Conservation (phyloP, 2,329 filamentous ascomycete genomes). For the Periconia sp. region DNA sequence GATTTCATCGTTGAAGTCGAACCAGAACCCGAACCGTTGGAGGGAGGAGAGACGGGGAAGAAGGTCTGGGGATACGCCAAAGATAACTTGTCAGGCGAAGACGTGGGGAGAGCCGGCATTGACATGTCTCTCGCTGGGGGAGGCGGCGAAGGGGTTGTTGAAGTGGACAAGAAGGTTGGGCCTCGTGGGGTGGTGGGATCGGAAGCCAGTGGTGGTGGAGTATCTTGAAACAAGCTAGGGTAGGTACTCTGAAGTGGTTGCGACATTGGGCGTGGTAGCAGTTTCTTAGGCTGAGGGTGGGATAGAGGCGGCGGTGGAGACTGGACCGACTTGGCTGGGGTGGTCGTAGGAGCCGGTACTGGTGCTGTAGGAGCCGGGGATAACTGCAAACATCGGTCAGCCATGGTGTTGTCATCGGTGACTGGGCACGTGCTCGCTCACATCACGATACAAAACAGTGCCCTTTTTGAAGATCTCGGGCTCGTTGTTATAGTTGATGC, state of each 20-base stretch:
- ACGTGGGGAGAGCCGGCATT: constrained; percentile 25
- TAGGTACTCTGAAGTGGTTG: constrained; percentile 22
- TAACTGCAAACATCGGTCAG: constrained; percentile 27
- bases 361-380: constrained; percentile 20
- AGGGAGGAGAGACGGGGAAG: constrained; percentile 26
- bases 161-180: constrained; percentile 37
- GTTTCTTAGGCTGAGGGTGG: constrained; percentile 16
- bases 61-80: constrained; percentile 21
- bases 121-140: constrained; percentile 27
- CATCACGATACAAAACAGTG: constrained; percentile 83
- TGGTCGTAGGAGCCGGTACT: constrained; percentile 15
- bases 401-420: neutral
- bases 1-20: constrained; percentile 13
- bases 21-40: constrained; percentile 12
- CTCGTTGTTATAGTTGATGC: constrained; percentile 98
- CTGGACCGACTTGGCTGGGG: constrained; percentile 7
- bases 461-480: constrained; percentile 91
- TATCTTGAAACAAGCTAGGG: constrained; percentile 16
- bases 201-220: constrained; percentile 11
- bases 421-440: constrained; percentile 43
- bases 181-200: constrained; percentile 16
- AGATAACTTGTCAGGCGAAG: constrained; percentile 24
- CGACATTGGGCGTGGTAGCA: constrained; percentile 14
- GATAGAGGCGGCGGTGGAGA: constrained; percentile 17
- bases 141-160: constrained; percentile 38